These are phyloP conservation scores for Botryosphaeria dothidea DNA, from an alignment of 2,329 filamentous ascomycete genomes.

Conservation along the genomic window DNA sequence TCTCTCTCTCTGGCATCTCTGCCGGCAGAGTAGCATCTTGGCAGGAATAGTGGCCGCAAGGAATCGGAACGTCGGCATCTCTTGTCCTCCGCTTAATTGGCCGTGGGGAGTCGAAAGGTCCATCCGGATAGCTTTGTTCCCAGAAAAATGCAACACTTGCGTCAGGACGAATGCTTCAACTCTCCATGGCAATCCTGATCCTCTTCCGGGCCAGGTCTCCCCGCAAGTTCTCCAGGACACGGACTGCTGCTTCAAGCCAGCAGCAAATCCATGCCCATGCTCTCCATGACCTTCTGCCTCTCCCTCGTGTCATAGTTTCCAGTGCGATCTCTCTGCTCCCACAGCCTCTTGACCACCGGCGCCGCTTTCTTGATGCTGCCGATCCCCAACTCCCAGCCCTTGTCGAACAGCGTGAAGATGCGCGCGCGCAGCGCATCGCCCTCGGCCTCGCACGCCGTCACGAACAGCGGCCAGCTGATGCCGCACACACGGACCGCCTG, in stretches of 20 bases:
- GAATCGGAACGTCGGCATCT: too few relatives aligned
- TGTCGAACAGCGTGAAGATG: not conserved
- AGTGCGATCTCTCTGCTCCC: not conserved
- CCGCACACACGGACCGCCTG: conserved; percentile 5
- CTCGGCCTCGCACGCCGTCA: conserved; percentile 15
- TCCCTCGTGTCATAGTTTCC: not conserved
- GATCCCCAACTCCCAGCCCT: conserved; percentile 6
- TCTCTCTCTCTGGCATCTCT: too few relatives aligned
- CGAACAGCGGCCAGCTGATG: conserved; percentile 12
- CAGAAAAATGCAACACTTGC: too few relatives aligned
- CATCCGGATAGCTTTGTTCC: too few relatives aligned
- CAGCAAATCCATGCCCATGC: conserved; percentile 17
- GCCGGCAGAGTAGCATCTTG: too few relatives aligned
- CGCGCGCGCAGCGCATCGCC: not conserved
- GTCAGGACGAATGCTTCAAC: too few relatives aligned
- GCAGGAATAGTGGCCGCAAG: too few relatives aligned
- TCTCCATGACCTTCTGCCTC: conserved; percentile 14
- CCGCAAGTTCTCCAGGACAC: too few relatives aligned
- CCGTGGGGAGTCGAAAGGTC: too few relatives aligned
- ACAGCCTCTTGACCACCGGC: not conserved
- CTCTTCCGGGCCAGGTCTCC: too few relatives aligned
- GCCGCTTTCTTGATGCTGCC: conserved; percentile 12
- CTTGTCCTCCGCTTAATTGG: too few relatives aligned
- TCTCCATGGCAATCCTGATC: not conserved
- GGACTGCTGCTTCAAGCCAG: not conserved